Evolutionary conservation across 257 asterid genomes (phyloP).

Genomic region (Dorcoceras hygrometricum): DNA sequence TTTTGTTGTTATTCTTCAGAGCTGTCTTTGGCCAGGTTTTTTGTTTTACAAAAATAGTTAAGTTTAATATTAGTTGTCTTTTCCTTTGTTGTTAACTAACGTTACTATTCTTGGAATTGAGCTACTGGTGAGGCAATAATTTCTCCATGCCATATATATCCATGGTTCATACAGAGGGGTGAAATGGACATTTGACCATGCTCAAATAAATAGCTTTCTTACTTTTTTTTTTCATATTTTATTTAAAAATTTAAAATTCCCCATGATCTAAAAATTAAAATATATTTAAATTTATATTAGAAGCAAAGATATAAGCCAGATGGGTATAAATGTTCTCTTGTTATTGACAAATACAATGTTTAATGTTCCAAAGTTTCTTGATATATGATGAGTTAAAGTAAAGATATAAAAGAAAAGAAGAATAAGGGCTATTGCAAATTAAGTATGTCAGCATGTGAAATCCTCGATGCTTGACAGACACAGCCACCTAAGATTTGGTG

Average conservation of each 20-base stretch:
- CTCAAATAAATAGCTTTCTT: background rate
- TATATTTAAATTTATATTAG: background rate
- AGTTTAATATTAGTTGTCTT: background rate
- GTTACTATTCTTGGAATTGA: background rate
- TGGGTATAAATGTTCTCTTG: background rate
- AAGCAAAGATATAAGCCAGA: no score
- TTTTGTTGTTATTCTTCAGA: no score
- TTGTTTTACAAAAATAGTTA: no score
- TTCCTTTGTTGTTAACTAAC: background rate
- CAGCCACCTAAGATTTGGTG: conserved; percentile 34
- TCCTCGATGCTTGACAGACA: conserved; percentile 24
- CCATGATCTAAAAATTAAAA: background rate
- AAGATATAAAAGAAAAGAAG: background rate
- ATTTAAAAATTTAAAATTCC: no score
- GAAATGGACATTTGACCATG: background rate
- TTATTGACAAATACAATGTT: background rate
- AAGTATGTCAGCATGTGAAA: conserved; percentile 26
- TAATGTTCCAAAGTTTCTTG: background rate
- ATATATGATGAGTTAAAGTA: background rate
- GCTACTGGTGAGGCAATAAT: background rate
- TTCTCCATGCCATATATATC: conserved; percentile 2
- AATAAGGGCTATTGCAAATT: background rate
- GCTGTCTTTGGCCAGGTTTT: no score
- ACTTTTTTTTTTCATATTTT: no score
- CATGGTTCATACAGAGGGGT: background rate